Conservation (phyloP, 1,139 yeast genomes). For the Arxiozyma bovina region DNA sequence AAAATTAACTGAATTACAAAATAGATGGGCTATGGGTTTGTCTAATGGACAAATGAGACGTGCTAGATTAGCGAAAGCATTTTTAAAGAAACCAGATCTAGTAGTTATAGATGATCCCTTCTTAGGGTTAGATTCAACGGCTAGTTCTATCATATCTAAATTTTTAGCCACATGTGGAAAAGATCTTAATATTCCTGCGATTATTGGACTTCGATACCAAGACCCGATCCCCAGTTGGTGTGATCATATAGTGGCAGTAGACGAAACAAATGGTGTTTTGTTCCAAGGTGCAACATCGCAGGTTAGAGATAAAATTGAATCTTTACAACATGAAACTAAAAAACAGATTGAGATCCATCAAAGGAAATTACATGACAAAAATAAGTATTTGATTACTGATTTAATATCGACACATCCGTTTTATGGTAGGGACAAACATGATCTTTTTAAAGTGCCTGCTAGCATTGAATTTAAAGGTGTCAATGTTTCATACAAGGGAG, state of each 20-base stretch:
- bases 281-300: constrained; percentile 40
- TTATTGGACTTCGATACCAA: constrained; percentile 71
- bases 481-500: constrained; percentile 56
- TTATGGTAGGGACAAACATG: constrained; percentile 14
- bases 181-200: constrained; percentile 28
- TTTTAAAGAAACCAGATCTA: constrained; percentile 56
- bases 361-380: constrained; percentile 8
- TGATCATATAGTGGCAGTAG: constrained; percentile 56
- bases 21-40: constrained; percentile 75
- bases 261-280: constrained; percentile 41
- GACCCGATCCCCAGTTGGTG: constrained; percentile 77
- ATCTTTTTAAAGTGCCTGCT: constrained; percentile 24
- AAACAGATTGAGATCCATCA: constrained; percentile 16
- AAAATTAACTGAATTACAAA: constrained; percentile 46
- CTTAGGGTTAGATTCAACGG: constrained; percentile 77
- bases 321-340: constrained; percentile 22
- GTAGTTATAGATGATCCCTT: constrained; percentile 84
- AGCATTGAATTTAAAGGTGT: constrained; percentile 56
- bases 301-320: constrained; percentile 29
- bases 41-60: constrained; percentile 92
- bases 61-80: constrained; percentile 71
- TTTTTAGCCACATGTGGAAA: constrained; percentile 32
- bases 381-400: constrained; percentile 12
- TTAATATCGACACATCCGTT: constrained; percentile 22
- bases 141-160: constrained; percentile 51